phyloP scores from a whole-genome alignment of 176 grass and related monocot species.

The Puccinellia tenuiflora region DNA sequence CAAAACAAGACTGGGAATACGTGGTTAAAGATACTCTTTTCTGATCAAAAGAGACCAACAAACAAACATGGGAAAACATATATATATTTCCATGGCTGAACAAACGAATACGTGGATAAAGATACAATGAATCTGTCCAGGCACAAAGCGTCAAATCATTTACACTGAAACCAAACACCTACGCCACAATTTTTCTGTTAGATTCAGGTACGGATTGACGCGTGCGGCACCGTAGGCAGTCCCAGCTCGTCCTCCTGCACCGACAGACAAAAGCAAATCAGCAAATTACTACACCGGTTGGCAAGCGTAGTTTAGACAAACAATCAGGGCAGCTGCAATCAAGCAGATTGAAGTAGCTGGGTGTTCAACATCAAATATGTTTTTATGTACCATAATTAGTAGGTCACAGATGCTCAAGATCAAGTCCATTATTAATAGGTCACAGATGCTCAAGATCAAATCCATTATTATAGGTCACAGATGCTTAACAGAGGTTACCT shows the following conservation, averaged over 20 bases:
- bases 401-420: no score
- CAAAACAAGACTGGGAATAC: no score
- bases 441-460: background rate
- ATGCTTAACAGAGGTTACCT: background rate
- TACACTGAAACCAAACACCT: background rate
- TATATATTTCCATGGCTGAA: background rate
- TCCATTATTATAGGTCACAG: background rate
- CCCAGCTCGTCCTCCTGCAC: constrained; percentile 73
- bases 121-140: background rate
- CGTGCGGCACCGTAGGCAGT: constrained; percentile 59
- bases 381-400: no score
- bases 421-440: no score
- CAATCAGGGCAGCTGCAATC: background rate
- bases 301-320: background rate
- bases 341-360: background rate
- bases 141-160: background rate
- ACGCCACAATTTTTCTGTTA: background rate
- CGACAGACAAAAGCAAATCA: background rate
- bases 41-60: background rate
- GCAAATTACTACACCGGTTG: background rate
- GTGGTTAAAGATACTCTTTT: no score
- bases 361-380: no score
- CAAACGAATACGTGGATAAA: background rate
- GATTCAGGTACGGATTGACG: constrained; percentile 54
- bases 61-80: background rate